Conservation (phyloP, 768 basidiomycete species). For the Leccinum rimulosum region DNA sequence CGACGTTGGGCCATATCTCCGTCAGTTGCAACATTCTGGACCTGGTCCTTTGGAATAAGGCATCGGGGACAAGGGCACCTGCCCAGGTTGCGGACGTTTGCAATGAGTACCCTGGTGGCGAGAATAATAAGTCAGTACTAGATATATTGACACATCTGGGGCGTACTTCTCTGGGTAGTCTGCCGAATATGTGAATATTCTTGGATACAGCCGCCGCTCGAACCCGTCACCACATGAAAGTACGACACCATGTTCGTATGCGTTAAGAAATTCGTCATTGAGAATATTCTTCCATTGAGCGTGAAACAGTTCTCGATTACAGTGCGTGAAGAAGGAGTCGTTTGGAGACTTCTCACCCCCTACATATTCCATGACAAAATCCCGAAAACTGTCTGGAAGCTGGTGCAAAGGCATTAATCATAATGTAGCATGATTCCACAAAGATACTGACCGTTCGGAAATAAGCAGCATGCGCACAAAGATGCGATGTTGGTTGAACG, state of each 20-base stretch:
- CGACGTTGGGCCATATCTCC: not conserved
- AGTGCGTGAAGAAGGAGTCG: not conserved
- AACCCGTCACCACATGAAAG: not conserved
- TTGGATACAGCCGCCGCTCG: not conserved
- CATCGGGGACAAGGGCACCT: not conserved
- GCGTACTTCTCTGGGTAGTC: not conserved
- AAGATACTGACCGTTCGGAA: constrained; percentile 4
- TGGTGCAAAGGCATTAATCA: not conserved
- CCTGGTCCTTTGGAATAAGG: not conserved
- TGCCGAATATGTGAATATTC: not conserved
- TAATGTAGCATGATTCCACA: no score
- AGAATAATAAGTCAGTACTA: no score
- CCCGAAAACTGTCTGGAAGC: not conserved
- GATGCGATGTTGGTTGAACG: constrained; percentile 10
- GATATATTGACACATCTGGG: not conserved
- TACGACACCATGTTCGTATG: not conserved
- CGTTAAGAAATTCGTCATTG: not conserved
- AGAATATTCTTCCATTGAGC: not conserved
- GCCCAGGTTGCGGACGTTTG: not conserved
- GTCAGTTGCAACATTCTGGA: not conserved
- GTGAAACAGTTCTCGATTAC: not conserved
- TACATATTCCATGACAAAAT: not conserved
- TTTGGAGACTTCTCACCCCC: not conserved
- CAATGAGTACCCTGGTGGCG: not conserved
- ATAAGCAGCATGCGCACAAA: constrained; percentile 14